Percentiles rank a stretch among this genome's conserved stretches.
Evolutionary conservation across 257 asterid genomes (phyloP).

Genomic region (Ocimum tenuiflorum): DNA sequence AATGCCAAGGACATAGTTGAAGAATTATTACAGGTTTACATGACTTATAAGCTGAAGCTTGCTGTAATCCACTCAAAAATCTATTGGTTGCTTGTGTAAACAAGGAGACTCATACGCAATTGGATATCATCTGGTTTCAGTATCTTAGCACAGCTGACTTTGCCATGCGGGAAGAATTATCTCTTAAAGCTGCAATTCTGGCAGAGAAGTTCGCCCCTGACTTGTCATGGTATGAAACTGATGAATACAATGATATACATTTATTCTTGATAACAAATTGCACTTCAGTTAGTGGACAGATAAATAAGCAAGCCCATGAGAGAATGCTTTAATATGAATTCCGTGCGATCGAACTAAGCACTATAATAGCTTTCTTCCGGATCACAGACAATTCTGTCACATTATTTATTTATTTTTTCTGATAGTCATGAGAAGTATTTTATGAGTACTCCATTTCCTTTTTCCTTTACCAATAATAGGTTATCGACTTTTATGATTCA

Average conservation of each 20-base stretch:
- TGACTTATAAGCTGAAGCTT: background rate
- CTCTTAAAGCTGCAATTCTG: constrained; percentile 90
- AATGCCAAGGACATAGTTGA: constrained; percentile 97
- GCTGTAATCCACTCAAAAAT: constrained; percentile 11
- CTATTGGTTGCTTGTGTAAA: constrained; percentile 10
- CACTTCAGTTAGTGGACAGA: background rate
- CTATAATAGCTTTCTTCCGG: constrained; percentile 6
- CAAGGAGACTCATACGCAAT: constrained; percentile 8
- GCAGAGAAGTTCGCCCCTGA: constrained; percentile 98
- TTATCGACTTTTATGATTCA: constrained; percentile 4
- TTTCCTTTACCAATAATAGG: background rate
- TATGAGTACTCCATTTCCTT: background rate
- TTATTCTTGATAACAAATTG: constrained; percentile 13
- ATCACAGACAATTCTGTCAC: background rate
- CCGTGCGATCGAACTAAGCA: background rate
- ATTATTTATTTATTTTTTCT: background rate
- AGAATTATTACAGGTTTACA: constrained; percentile 75
- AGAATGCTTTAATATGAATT: background rate
- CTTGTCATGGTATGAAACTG: constrained; percentile 67
- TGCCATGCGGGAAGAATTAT: constrained; percentile 49
- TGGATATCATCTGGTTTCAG: constrained; percentile 34
- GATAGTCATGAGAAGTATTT: too few relatives aligned
- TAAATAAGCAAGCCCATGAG: background rate
- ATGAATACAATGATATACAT: background rate
- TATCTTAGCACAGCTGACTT: constrained; percentile 82